A percentile compares a stretch with the other conserved stretches of the same genome.
Conservation (phyloP, 768 basidiomycete species). For the Tulasnella sp. region DNA sequence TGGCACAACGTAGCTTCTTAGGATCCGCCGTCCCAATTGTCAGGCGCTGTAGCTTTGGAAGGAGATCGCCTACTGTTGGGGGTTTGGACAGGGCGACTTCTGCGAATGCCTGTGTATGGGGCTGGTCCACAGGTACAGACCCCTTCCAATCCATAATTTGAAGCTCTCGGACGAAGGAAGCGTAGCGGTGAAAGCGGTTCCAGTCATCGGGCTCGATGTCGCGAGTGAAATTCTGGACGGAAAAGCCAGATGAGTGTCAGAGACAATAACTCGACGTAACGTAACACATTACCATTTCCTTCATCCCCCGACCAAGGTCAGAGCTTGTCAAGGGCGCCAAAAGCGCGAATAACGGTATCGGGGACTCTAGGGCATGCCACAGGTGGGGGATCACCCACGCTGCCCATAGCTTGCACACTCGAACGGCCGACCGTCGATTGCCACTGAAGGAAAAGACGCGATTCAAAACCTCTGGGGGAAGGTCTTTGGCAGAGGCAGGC, state of each 20-base stretch:
- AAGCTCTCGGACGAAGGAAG: neutral
- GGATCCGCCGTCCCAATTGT: neutral
- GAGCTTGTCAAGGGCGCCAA: neutral
- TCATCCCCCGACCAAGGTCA: neutral
- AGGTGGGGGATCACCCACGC: neutral
- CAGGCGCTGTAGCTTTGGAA: neutral
- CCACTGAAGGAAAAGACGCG: neutral
- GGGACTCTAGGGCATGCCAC: neutral
- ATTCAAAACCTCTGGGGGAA: neutral
- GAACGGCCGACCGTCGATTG: neutral
- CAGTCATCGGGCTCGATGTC: conserved; percentile 11
- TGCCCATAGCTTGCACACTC: neutral
- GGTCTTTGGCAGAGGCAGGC: neutral
- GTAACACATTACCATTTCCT: neutral
- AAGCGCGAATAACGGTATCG: neutral
- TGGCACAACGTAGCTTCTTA: neutral
- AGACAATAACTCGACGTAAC: neutral
- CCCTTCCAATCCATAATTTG: conserved; percentile 1
- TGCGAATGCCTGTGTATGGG: neutral
- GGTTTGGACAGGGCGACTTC: neutral
- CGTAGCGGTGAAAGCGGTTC: neutral
- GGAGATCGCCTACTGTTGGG: neutral
- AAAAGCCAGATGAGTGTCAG: neutral
- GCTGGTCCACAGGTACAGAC: neutral
- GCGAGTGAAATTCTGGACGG: neutral